Conservation (phyloP, 129 eudicot genomes). For the Artemisia annua region DNA sequence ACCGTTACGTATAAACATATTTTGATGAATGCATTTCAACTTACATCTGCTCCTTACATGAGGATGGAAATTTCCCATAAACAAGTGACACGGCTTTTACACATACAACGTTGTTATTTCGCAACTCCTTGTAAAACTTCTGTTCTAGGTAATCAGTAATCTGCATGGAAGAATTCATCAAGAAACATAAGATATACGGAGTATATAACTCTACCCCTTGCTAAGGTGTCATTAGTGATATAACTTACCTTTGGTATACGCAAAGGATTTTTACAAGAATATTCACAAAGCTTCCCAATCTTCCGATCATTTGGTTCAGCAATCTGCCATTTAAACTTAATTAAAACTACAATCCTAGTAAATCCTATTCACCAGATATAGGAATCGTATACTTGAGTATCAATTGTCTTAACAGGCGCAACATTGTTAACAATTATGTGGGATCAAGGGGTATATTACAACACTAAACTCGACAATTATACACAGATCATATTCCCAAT, state of each 20-base stretch:
- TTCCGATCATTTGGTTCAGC: constrained; percentile 80
- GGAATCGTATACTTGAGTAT: constrained; percentile 7
- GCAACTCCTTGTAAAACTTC: constrained; percentile 76
- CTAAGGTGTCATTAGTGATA: constrained; percentile 8
- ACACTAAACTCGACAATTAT: too few relatives aligned
- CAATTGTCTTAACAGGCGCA: not conserved
- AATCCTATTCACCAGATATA: not conserved
- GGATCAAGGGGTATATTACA: constrained; percentile 9
- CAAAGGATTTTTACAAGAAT: constrained; percentile 69
- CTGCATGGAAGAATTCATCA: constrained; percentile 37
- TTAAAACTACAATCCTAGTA: not conserved
- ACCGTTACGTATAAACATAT: not conserved
- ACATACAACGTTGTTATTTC: constrained; percentile 57
- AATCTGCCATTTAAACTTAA: constrained; percentile 44
- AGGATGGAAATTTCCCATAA: constrained; percentile 69
- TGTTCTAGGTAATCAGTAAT: constrained; percentile 78
- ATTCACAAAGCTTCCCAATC: constrained; percentile 84
- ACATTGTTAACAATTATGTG: not conserved
- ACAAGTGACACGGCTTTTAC: constrained; percentile 65
- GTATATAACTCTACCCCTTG: not conserved
- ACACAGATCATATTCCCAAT: not conserved
- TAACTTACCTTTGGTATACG: constrained; percentile 70
- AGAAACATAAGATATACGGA: not conserved
- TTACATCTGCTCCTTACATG: constrained; percentile 97
- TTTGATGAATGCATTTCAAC: constrained; percentile 32